A percentile compares a stretch with the other conserved stretches of the same genome.
These are phyloP conservation scores for Rhynchospora tenuis DNA, from an alignment of 176 grass and related monocot species.

Conservation along the genomic window DNA sequence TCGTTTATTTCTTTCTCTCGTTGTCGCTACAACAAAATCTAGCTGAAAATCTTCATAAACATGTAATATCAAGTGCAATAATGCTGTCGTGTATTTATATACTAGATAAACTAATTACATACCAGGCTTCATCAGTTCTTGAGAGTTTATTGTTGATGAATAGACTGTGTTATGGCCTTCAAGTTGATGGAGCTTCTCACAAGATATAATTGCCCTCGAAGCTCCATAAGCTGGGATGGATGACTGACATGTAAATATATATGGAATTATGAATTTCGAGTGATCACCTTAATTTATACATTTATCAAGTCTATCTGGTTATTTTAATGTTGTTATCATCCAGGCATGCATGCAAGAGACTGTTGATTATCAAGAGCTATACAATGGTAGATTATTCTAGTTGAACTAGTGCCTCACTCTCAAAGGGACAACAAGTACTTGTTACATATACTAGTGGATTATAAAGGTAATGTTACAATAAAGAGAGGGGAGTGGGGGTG, in stretches of 20 bases:
- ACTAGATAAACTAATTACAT: not conserved
- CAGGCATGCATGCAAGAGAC: not conserved
- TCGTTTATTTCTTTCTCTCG: too few relatives aligned
- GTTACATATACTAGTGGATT: too few relatives aligned
- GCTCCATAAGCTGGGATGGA: constrained; percentile 18
- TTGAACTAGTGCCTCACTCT: too few relatives aligned
- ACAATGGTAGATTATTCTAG: not conserved
- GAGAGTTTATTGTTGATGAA: not conserved
- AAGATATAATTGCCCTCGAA: constrained; percentile 4
- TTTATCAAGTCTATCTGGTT: not conserved
- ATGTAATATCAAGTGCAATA: too few relatives aligned
- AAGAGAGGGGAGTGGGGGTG: too few relatives aligned
- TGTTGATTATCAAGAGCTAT: not conserved
- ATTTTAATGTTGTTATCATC: not conserved
- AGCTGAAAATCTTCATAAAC: too few relatives aligned
- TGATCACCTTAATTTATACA: not conserved
- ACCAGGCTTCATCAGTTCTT: not conserved
- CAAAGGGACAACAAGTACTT: too few relatives aligned
- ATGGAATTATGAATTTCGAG: not conserved
- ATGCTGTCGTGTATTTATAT: not conserved
- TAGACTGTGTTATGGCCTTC: not conserved
- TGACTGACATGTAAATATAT: not conserved
- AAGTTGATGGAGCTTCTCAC: constrained; percentile 14
- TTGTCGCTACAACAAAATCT: too few relatives aligned
- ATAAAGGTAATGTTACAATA: too few relatives aligned